Evolutionary conservation across 2,329 filamentous ascomycete genomes (phyloP).

Genomic region (Sporothrix schenckii): DNA sequence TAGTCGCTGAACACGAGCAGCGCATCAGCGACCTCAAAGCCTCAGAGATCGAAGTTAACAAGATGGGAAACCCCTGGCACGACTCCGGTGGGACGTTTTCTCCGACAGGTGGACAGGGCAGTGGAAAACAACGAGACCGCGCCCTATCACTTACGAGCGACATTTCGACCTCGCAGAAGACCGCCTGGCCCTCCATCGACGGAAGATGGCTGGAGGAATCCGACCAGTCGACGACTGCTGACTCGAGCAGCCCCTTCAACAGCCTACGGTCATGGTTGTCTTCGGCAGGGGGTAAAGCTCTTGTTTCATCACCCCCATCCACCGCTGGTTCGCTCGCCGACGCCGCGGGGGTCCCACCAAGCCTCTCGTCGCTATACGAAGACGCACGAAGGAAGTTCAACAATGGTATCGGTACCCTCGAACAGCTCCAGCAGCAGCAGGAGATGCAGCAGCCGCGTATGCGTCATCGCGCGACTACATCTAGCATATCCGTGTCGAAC

Average conservation of each 20-base stretch:
- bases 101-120: not conserved
- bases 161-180: constrained; percentile 5
- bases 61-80: constrained; percentile 34
- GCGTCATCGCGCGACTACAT: constrained; percentile 59
- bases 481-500: constrained; percentile 50
- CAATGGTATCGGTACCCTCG: not conserved
- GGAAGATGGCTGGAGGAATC: constrained; percentile 30
- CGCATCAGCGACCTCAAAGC: constrained; percentile 36
- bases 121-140: constrained; percentile 29
- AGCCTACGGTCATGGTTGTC: constrained; percentile 37
- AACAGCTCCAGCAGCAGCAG: constrained; percentile 9
- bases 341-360: constrained; percentile 17
- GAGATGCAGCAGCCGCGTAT: constrained; percentile 43
- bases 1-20: constrained; percentile 37
- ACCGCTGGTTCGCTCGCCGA: constrained; percentile 32
- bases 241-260: constrained; percentile 36
- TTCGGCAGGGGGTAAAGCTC: constrained; percentile 7
- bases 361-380: constrained; percentile 33
- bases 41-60: constrained; percentile 36
- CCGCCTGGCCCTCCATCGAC: constrained; percentile 32
- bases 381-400: constrained; percentile 28
- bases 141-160: constrained; percentile 35
- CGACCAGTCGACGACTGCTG: constrained; percentile 33
- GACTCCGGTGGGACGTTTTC: constrained; percentile 25
- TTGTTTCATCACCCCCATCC: constrained; percentile 32